phyloP scores from a whole-genome alignment of 257 asterid species.

The Gentiana straminea region DNA sequence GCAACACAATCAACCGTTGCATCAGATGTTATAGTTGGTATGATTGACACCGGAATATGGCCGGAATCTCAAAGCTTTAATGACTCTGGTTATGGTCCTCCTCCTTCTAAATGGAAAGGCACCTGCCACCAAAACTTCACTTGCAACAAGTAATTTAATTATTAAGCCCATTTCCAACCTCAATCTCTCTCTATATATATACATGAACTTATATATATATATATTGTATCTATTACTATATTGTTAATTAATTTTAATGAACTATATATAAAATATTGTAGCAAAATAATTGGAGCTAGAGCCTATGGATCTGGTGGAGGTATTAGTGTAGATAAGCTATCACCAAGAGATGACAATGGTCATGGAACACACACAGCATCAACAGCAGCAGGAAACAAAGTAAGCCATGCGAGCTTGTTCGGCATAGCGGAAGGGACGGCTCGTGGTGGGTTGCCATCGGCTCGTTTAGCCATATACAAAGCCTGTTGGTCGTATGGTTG shows the following conservation, averaged over 20 bases:
- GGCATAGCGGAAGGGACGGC: conserved; percentile 40
- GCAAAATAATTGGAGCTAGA: conserved; percentile 49
- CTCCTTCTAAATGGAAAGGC: conserved; percentile 49
- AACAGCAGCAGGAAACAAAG: conserved; percentile 41
- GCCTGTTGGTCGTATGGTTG: conserved; percentile 51
- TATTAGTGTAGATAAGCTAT: conserved; percentile 22
- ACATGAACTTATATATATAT: no score
- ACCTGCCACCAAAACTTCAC: conserved; percentile 32
- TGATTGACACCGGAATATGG: conserved; percentile 31
- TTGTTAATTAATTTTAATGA: background rate
- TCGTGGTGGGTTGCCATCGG: conserved; percentile 64
- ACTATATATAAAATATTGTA: conserved; percentile 34
- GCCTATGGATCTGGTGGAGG: conserved; percentile 24
- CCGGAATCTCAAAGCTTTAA: conserved; percentile 51
- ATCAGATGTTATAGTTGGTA: conserved; percentile 14
- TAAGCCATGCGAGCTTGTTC: conserved; percentile 8
- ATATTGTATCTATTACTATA: no score
- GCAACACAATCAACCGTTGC: conserved; percentile 28
- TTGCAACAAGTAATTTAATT: no score
- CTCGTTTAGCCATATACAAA: conserved; percentile 60
- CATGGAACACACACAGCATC: conserved; percentile 73
- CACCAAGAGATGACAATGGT: conserved; percentile 41
- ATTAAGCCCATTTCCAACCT: no score
- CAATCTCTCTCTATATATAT: no score
- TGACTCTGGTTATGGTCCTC: conserved; percentile 33